These are phyloP conservation scores for Immersiporthe knoxdaviesiana DNA, from an alignment of 2,329 filamentous ascomycete species.

Conservation along the genomic window DNA sequence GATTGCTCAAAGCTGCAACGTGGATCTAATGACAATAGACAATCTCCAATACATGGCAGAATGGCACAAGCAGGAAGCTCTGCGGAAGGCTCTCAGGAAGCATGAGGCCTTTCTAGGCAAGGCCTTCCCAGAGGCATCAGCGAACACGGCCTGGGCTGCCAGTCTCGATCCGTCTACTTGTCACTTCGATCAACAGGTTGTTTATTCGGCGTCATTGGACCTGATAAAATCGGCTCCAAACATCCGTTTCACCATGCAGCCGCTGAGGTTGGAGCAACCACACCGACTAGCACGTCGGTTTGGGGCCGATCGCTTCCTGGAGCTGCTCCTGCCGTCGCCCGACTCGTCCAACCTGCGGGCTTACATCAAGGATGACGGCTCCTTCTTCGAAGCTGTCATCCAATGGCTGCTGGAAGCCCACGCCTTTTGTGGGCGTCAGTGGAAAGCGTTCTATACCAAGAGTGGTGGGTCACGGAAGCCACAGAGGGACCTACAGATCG, in stretches of 20 bases:
- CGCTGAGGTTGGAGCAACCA: conserved; percentile 51
- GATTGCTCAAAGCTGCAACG: conserved; percentile 49
- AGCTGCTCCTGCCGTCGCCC: conserved; percentile 55
- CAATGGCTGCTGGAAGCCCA: conserved; percentile 48
- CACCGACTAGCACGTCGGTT: conserved; percentile 60
- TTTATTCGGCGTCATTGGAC: conserved; percentile 48
- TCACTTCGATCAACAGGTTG: conserved; percentile 38
- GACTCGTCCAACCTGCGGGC: conserved; percentile 36
- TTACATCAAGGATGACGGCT: conserved; percentile 39
- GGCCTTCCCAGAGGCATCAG: conserved; percentile 50
- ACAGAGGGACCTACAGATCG: conserved; percentile 39
- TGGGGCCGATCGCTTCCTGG: conserved; percentile 61
- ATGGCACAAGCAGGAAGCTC: conserved; percentile 48
- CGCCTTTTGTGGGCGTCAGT: conserved; percentile 50
- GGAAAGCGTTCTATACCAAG: conserved; percentile 52
- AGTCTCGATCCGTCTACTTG: conserved; percentile 43
- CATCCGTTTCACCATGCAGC: conserved; percentile 50
- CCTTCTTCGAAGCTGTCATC: conserved; percentile 41
- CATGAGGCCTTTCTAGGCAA: conserved; percentile 49
- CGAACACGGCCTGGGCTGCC: conserved; percentile 49
- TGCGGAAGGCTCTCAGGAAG: conserved; percentile 47
- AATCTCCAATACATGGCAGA: conserved; percentile 41
- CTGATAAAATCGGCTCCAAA: conserved; percentile 45
- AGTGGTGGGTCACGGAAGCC: conserved; percentile 44
- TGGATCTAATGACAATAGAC: conserved; percentile 42